Evolutionary conservation across 208 protist genomes (phyloP).

Genomic region (Trypanosoma melophagium): DNA sequence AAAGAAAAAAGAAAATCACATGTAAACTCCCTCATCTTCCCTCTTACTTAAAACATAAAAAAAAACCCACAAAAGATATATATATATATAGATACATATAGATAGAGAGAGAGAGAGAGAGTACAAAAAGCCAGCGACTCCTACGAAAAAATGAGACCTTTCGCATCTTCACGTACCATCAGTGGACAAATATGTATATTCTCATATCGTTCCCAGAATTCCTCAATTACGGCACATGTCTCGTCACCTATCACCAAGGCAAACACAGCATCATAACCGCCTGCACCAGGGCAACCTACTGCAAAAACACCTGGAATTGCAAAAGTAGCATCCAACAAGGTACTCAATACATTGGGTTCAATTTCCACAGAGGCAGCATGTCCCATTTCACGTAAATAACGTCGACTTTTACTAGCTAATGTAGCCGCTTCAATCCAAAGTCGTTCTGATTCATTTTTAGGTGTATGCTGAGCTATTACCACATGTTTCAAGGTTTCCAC

Average conservation of each 20-base stretch:
- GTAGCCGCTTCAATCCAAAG: conserved; percentile 45
- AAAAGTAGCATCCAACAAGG: conserved; percentile 82
- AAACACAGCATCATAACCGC: conserved; percentile 94
- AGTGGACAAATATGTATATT: conserved; percentile 74
- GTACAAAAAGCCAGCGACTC: not conserved
- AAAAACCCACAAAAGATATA: too few relatives aligned
- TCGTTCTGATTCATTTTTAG: conserved; percentile 28
- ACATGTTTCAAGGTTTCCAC: conserved; percentile 21
- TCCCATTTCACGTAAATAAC: conserved; percentile 79
- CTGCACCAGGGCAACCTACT: conserved; percentile 92
- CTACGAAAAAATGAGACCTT: conserved; percentile 48
- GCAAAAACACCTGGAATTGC: conserved; percentile 88
- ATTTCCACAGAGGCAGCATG: conserved; percentile 73
- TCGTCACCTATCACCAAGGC: conserved; percentile 79
- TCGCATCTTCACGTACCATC: conserved; percentile 74
- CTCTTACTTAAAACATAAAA: conserved; percentile 1
- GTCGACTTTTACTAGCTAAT: conserved; percentile 45
- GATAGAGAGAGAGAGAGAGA: not conserved
- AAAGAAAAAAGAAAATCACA: too few relatives aligned
- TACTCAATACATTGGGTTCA: conserved; percentile 84
- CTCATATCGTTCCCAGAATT: conserved; percentile 72
- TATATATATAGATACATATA: not conserved
- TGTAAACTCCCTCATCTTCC: too few relatives aligned
- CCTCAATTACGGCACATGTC: conserved; percentile 52
- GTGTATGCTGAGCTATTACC: conserved; percentile 26